Percentiles rank a stretch among this genome's conserved stretches.
Conservation (phyloP, 495 filamentous ascomycete genomes). For the Lasiosphaeriaceae sp. region DNA sequence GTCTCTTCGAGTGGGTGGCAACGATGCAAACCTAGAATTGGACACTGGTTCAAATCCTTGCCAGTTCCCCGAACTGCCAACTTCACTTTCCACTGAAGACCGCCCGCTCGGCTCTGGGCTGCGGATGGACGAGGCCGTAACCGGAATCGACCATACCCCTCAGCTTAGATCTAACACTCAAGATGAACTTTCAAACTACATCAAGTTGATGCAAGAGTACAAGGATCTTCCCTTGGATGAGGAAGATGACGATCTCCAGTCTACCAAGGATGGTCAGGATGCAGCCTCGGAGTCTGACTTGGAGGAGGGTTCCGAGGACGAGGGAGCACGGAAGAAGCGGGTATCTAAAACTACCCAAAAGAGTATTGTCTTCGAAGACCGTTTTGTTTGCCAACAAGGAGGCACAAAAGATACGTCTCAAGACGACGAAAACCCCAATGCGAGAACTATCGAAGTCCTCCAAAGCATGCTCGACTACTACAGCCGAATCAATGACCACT, state of each 20-base stretch:
- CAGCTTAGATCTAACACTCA: conserved; percentile 3
- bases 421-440: conserved; percentile 54
- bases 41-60: background rate
- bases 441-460: conserved; percentile 70
- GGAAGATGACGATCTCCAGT: conserved; percentile 30
- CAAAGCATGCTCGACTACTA: conserved; percentile 84
- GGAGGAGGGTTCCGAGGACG: conserved; percentile 20
- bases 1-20: background rate
- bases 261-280: conserved; percentile 13
- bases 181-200: conserved; percentile 33
- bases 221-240: conserved; percentile 36
- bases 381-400: conserved; percentile 41
- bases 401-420: conserved; percentile 30
- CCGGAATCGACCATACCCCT: background rate
- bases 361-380: conserved; percentile 29
- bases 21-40: background rate
- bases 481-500: conserved; percentile 67
- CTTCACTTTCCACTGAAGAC: background rate
- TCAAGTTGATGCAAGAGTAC: conserved; percentile 29
- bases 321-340: conserved; percentile 21
- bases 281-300: conserved; percentile 11
- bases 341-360: conserved; percentile 13
- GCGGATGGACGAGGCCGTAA: background rate
- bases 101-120: background rate
- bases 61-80: background rate